Base-by-base conservation (phyloP, 306 rosid genomes). In the Pyrus betulifolia region DNA sequence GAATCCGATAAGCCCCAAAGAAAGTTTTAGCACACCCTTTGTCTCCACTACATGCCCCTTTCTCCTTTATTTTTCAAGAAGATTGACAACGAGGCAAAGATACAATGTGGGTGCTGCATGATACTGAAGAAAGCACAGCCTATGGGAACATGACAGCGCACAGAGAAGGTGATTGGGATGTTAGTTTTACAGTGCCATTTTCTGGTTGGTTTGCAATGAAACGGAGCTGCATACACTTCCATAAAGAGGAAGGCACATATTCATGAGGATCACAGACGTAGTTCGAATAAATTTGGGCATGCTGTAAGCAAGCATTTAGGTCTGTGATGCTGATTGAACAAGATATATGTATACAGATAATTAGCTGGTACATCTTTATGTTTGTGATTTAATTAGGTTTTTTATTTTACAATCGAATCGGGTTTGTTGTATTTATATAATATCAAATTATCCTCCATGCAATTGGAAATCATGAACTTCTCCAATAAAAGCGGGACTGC, bases 21-120 rank as follows among this genome's bases (percentile, higher is more conserved):
- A 69, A 33, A 73, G 72, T 60, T 73, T 87, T 74, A 82, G 72
- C 66, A 66, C 78, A 61, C 58, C 58, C 63, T 77, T 87, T 73
- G 78, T 80, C 81, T 61, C 4, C 45, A 61, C 73, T 71, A 17
- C 49, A 0, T 74, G 74, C 74, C 77, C 72, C 44, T 70, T 33
- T 78, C 54, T n/a, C 35, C 67, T 6, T 73, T 85, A 72, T 79
- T 6, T 70, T 69, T 79, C 22, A 35, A 30, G 52, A 18, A 71
- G 30, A 45, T 22, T 74, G 40, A 81, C 76, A 67, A 68, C 46
- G 44, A 27, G 27, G 62, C 12, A 30, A 38, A 12, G 69, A 38
- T 74, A 45, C 77, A 51, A 70, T 81, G 75, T 77, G 68, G 40
- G 33, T 40, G 60, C 42, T 61, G 77, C 55, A 49, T 15, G 21